These are phyloP conservation scores for Gymnopilus dilepis DNA, from an alignment of 768 basidiomycete genomes.

Conservation along the genomic window DNA sequence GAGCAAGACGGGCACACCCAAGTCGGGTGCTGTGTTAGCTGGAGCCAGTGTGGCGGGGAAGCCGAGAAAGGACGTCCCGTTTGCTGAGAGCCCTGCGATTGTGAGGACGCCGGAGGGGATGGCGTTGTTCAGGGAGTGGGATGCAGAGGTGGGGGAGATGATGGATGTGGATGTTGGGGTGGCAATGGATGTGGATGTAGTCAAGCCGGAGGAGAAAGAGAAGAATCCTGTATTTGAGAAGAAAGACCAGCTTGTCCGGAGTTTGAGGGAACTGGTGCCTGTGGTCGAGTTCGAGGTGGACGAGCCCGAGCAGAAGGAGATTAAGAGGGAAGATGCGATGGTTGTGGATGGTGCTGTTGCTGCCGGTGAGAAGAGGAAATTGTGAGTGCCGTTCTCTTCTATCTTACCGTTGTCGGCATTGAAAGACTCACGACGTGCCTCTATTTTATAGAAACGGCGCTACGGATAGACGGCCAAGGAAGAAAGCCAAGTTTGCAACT, in stretches of 20 bases:
- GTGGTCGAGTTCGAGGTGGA: conserved; percentile 41
- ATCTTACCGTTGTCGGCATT: not conserved
- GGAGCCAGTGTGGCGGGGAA: too few species aligned
- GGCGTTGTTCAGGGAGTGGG: conserved; percentile 66
- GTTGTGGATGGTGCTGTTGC: conserved; percentile 32
- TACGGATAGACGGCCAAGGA: conserved; percentile 56
- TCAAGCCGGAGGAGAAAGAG: not conserved
- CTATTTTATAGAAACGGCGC: conserved; percentile 36
- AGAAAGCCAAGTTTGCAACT: conserved; percentile 59
- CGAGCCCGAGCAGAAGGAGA: conserved; percentile 5
- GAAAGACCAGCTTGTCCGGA: conserved; percentile 27
- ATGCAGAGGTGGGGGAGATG: conserved; percentile 48
- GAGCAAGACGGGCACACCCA: conserved; percentile 14
- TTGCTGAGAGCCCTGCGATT: conserved; percentile 72
- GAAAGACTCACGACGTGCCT: too few species aligned
- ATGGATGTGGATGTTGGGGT: conserved; percentile 48
- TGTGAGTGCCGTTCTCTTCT: conserved; percentile 39
- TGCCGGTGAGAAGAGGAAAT: conserved; percentile 70
- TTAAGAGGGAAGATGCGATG: conserved; percentile 29
- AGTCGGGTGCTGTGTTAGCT: conserved; percentile 6
- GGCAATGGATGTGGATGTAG: not conserved
- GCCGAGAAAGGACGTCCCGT: conserved; percentile 47
- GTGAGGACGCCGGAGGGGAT: conserved; percentile 77
- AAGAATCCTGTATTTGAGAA: too few species aligned
- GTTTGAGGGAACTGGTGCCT: conserved; percentile 42